Evolutionary conservation across 129 eudicot genomes (phyloP), one percentile per base, ranked within the genome.

Genomic region (Saposhnikovia divaricata): DNA sequence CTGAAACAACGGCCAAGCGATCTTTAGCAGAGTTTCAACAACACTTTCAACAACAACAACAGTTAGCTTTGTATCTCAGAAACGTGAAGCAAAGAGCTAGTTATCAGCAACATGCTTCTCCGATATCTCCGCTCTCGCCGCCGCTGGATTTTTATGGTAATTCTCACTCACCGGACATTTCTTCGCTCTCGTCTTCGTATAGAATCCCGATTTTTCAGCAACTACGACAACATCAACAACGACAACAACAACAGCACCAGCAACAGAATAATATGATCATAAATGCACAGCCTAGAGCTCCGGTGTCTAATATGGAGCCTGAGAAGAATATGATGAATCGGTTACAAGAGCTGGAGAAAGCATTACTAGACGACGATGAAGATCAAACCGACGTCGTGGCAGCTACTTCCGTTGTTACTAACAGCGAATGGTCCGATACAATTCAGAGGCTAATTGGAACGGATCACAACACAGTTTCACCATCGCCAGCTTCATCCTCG

Each of bases 401-500:
- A 38, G 85, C 84, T 15, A 87, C 87, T 47, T 92, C 99, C 0
- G 93, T 61, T 1, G 92, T 95, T 3, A 90, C 93, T 0, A 84
- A 90, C 77, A 88, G 88, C 77, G 90, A 89, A 77, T 89, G 88
- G 94, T 89, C 96, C 8, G 91, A 90, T 4, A 89, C 97, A 74
- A 83, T 91, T 68, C 97, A 90, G 76, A 92, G 76, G 13, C 74
- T 92, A 28, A 28, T 87, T 21, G 53, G 3, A 38, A 90, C 92
- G 81, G 80, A 61, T 83, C 80, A 72, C 63, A 86, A 72, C 27
- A 89, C 87, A 3, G 74, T 91, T 66, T 86, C 97, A 4, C 88
- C 90, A 0, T 92, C 97, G 0, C 99, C 97, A 27, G 83, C 97
- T 23, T 95, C 99, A 14, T 90, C 98, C 3, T 81, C 99, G 0